These are phyloP conservation scores for Fistulifera pelliculosa DNA, from an alignment of 108 stramenopile genomes.

Conservation along the genomic window DNA sequence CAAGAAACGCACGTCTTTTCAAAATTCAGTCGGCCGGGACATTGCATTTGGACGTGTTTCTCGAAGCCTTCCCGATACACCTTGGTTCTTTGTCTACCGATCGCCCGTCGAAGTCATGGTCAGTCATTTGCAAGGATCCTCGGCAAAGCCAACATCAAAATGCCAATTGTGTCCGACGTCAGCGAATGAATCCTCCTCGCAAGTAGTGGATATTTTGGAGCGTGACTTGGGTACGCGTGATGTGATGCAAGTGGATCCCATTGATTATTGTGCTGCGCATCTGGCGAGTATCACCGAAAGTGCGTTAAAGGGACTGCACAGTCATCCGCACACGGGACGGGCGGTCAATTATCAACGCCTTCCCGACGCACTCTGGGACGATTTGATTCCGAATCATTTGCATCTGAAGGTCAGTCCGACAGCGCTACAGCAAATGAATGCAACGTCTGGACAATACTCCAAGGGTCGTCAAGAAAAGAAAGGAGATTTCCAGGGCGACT, in stretches of 20 bases:
- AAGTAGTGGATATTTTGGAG: conserved; percentile 18
- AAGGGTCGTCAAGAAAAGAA: conserved; percentile 53
- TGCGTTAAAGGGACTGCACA: conserved; percentile 34
- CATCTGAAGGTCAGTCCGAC: conserved; percentile 31
- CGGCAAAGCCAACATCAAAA: conserved; percentile 8
- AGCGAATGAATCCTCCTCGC: conserved; percentile 14
- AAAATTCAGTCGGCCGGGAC: conserved; percentile 90
- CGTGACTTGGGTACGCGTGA: conserved; percentile 17
- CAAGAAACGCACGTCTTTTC: conserved; percentile 77
- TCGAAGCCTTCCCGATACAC: conserved; percentile 77
- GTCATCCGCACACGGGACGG: conserved; percentile 37
- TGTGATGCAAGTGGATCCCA: conserved; percentile 14
- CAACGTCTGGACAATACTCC: conserved; percentile 53
- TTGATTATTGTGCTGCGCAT: conserved; percentile 77
- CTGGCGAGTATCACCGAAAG: conserved; percentile 68
- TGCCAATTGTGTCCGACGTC: conserved; percentile 52
- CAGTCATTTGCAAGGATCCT: conserved; percentile 44
- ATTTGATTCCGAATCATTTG: conserved; percentile 36
- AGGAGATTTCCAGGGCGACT: conserved; percentile 51
- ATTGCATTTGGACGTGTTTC: conserved; percentile 48
- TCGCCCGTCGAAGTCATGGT: conserved; percentile 95
- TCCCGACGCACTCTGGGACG: conserved; percentile 34
- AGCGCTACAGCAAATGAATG: conserved; percentile 36
- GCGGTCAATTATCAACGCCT: conserved; percentile 55
- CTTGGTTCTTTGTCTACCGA: conserved; percentile 91